Percentiles rank a stretch among this genome's conserved stretches.
phyloP scores from a whole-genome alignment of 2,329 filamentous ascomycete genomes.

The Biscogniauxia mediterranea region DNA sequence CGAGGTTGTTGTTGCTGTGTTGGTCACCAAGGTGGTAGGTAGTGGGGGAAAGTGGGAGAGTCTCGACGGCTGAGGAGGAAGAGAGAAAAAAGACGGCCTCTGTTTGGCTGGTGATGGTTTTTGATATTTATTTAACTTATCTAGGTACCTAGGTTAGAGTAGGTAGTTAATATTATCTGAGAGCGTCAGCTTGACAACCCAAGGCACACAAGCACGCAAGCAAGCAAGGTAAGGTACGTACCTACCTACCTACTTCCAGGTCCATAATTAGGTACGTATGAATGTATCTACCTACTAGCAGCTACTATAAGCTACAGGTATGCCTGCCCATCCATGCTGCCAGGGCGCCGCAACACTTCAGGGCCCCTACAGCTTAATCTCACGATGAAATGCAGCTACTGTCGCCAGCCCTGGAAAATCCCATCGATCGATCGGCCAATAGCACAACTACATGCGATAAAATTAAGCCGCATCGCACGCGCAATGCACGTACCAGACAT shows the following conservation, averaged over 20 bases:
- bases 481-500: neutral
- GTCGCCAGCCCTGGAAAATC: neutral
- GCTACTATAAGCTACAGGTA: no score
- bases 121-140: neutral
- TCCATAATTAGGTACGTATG: no score
- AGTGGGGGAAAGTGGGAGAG: no score
- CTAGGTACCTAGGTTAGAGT: neutral
- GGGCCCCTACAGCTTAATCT: no score
- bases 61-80: neutral
- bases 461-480: neutral
- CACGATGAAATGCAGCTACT: neutral
- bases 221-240: no score
- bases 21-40: no score
- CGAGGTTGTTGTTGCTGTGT: conserved; percentile 7
- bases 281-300: no score
- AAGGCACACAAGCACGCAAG: neutral
- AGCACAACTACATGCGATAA: neutral
- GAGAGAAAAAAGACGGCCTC: neutral
- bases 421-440: neutral
- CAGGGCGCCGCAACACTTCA: no score
- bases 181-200: neutral
- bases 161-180: neutral
- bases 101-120: neutral
- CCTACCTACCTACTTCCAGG: no score
- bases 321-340: no score